Base-by-base conservation (phyloP, 306 rosid species). In the Calophaca sinica region DNA sequence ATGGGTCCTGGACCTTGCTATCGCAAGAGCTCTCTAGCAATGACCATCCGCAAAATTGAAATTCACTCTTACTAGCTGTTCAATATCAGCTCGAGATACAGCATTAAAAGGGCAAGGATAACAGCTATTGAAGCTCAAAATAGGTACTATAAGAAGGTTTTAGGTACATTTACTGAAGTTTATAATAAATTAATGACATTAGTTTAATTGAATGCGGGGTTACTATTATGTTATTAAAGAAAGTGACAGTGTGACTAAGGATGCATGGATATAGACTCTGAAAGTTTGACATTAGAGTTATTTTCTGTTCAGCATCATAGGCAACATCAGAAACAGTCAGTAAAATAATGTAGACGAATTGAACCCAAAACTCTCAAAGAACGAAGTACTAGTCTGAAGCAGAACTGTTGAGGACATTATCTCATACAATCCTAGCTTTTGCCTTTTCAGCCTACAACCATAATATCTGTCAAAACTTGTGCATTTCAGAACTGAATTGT, bases 391-490 rank as follows among this genome's bases (percentile, higher is more conserved):
- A 14, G 28, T n/a, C 26, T 20, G 26, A 20, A 20, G 26, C 26
- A 20, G 26, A 1, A 20, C 26, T 20, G 26, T 20, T 1, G 1
- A 20, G 26, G 26, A 20, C 26, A 20, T 20, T 0, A 1, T 20
- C 20, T 41, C 39, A 57, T 32, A 29, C 50, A 65, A 59, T 15
- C 53, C 28, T 39, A 76, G 41, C 71, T 55, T 64, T 57, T 5
- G 10, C 14, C 52, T 50, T 74, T 74, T 74, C 32, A 63, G 52
- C 52, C 79, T 13, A 68, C 44, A 72, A 58, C 15, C 26, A 59
- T 35, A 75, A 64, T 39, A 42, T 58, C 10, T 50, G 36, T 42
- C 52, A 61, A 60, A 20, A 59, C 10, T 49, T 9, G 49, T 12
- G 5, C 6, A 38, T 67, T 52, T 52, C 9, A 8, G 8, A 73